Evolutionary conservation across 768 basidiomycete species (phyloP).

Genomic region (Auriculariales sp.): DNA sequence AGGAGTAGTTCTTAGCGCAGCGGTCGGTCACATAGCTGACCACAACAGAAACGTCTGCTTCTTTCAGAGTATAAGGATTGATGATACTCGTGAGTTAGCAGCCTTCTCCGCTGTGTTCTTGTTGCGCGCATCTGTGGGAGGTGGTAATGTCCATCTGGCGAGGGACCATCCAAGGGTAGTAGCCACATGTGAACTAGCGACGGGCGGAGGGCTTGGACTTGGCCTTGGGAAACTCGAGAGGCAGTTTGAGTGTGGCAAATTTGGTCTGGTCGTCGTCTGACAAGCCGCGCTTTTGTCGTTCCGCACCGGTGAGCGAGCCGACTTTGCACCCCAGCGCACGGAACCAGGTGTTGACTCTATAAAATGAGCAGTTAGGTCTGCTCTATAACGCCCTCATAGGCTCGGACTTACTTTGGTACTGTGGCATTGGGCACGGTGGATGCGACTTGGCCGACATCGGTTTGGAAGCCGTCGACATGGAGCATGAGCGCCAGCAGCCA

Average conservation of each 20-base stretch:
- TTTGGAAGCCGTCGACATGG: conserved; percentile 60
- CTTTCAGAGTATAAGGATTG: too few species aligned
- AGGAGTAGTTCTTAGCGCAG: too few species aligned
- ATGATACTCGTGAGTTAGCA: too few species aligned
- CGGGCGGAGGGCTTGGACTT: neutral
- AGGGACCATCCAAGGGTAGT: too few species aligned
- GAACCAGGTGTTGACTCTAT: neutral
- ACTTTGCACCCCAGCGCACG: conserved; percentile 48
- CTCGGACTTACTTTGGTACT: conserved; percentile 55
- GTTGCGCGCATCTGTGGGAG: too few species aligned
- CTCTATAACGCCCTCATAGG: conserved; percentile 37
- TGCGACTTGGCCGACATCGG: conserved; percentile 53
- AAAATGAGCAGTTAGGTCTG: neutral
- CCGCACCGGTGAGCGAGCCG: conserved; percentile 35
- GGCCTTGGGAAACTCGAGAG: conserved; percentile 43
- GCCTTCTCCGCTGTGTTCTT: too few species aligned
- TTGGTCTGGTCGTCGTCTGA: conserved; percentile 48
- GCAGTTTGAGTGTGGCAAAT: conserved; percentile 59
- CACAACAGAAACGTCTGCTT: too few species aligned
- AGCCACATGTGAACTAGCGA: too few species aligned
- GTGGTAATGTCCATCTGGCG: too few species aligned
- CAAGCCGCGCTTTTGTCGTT: conserved; percentile 57
- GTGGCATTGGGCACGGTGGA: conserved; percentile 53
- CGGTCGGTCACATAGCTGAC: too few species aligned
- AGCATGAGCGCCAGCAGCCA: conserved; percentile 74